Percentiles rank a stretch among this genome's conserved stretches.
Evolutionary conservation across 2,329 filamentous ascomycete genomes (phyloP).

Genomic region (Fusarium dimerum): DNA sequence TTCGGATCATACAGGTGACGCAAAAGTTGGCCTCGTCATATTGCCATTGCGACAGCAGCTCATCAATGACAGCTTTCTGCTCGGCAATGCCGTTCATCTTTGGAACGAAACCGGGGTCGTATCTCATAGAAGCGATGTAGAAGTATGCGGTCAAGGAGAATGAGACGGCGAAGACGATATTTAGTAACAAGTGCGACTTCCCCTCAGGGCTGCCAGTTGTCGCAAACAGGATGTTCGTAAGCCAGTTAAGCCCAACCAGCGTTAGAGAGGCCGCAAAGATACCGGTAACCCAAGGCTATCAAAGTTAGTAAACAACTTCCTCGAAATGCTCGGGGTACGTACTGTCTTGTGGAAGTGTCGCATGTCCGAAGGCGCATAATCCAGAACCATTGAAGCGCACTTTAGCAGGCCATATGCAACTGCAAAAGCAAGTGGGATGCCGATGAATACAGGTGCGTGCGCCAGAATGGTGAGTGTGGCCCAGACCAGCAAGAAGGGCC

Average conservation of each 20-base stretch:
- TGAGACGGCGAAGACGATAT: conserved; percentile 69
- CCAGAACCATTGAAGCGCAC: conserved; percentile 73
- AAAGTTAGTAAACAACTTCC: conserved; percentile 6
- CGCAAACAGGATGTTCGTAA: conserved; percentile 58
- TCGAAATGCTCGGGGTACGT: conserved; percentile 35
- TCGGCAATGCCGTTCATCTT: conserved; percentile 87
- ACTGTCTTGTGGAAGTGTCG: conserved; percentile 87
- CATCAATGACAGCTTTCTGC: conserved; percentile 85
- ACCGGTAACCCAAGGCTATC: conserved; percentile 83
- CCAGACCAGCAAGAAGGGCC: conserved; percentile 79
- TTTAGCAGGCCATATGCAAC: conserved; percentile 73
- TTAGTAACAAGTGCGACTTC: conserved; percentile 66
- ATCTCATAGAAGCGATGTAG: conserved; percentile 80
- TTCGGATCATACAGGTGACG: conserved; percentile 90
- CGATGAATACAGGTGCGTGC: conserved; percentile 71
- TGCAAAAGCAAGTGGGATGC: conserved; percentile 69
- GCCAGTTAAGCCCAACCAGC: conserved; percentile 75
- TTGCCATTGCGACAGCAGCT: conserved; percentile 80
- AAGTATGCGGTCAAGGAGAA: conserved; percentile 77
- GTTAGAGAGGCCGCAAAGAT: conserved; percentile 90
- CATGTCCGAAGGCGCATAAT: conserved; percentile 85
- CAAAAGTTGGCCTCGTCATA: conserved; percentile 96
- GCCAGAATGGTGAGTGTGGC: conserved; percentile 71
- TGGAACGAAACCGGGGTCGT: conserved; percentile 90
- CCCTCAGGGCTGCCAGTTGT: conserved; percentile 22